Evolutionary conservation across 2,329 filamentous ascomycete genomes (phyloP), one percentile per base, ranked within the genome.

Genomic region (Neospermospora avenae): DNA sequence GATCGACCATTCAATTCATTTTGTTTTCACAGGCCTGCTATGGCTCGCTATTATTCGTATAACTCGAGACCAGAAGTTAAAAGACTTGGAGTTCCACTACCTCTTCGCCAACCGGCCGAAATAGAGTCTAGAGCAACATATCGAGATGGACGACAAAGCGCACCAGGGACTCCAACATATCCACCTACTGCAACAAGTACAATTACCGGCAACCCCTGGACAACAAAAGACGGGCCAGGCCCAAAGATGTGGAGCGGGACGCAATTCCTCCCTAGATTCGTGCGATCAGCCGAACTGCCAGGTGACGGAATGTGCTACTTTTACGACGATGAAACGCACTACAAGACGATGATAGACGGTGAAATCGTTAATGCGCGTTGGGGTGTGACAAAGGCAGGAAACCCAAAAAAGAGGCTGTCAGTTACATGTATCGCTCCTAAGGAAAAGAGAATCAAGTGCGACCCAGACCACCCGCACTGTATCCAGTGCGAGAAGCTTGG

Each of bases 401-500:
- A 96, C 77, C 92, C 93, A 51, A 85, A 93, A 67, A 97, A 97
- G 77, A 83, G 93, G 59, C 80, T 96, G 59, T 92, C 93, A 24
- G 92, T 96, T 73, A 91, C 91, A n/a, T 97, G 93, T 72, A 81
- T 96, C 60, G 95, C 91, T 14, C 97, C 93, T 73, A 85, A 93
- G 54, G 92, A 96, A 77, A 96, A 96, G 84, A 97, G 96, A 80
- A 96, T 97, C 77, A 96, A 96, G 75, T 96, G 93, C 71, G 91
- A 96, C 66, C 93, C 92, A 1, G 91, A 93, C 68, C 88, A 85
- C 65, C 90, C 90, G 41, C 91, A 91, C 67, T 97, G 93, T 69
- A 84, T 93, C 56, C 92, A 96, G 75, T 97, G 93, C 74, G 89
- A 95, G 72, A 96, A 96, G 77, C 93, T 93, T 71, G 91, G 92